Evolutionary conservation across 2,329 filamentous ascomycete genomes (phyloP).

Genomic region (Sarocladiaceae sp.): DNA sequence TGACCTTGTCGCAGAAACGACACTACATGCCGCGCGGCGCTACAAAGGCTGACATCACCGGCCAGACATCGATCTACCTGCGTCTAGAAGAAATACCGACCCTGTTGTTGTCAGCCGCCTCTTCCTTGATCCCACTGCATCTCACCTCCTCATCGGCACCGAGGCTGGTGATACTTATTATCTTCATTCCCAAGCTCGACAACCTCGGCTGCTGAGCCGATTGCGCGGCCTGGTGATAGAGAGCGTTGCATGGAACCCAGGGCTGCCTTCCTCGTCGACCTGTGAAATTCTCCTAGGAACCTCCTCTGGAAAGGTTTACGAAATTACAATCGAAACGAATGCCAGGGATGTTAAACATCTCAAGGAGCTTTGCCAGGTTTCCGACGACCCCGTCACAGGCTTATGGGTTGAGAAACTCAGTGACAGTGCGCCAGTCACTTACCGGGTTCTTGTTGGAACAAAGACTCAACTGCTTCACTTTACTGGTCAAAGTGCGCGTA

Average conservation of each 20-base stretch:
- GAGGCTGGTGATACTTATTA: slow-evolving; percentile 95
- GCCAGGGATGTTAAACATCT: slow-evolving; percentile 89
- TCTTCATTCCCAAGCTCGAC: slow-evolving; percentile 88
- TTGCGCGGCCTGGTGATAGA: slow-evolving; percentile 84
- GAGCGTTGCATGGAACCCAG: slow-evolving; percentile 90
- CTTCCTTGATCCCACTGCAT: slow-evolving; percentile 95
- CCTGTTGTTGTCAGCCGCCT: slow-evolving; percentile 88
- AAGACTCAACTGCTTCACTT: no score
- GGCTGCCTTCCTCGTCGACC: slow-evolving; percentile 85
- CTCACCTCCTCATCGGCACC: slow-evolving; percentile 86
- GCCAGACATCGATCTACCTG: slow-evolving; percentile 72
- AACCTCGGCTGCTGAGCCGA: slow-evolving; percentile 73
- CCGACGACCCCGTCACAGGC: slow-evolving; percentile 78
- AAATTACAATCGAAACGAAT: slow-evolving; percentile 95
- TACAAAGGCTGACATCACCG: no score
- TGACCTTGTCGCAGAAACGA: no score
- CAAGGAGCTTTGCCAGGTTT: slow-evolving; percentile 73
- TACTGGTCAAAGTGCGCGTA: no score
- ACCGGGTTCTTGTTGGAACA: no score
- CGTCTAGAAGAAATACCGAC: slow-evolving; percentile 87
- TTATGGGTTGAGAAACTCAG: slow-evolving; percentile 73
- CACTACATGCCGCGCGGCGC: no score
- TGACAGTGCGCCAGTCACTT: slow-evolving; percentile 64
- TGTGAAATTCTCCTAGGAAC: slow-evolving; percentile 88
- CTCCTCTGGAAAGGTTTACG: slow-evolving; percentile 91